Conservation (phyloP, 352 stramenopile genomes). For the Globisporangium spiculum region DNA sequence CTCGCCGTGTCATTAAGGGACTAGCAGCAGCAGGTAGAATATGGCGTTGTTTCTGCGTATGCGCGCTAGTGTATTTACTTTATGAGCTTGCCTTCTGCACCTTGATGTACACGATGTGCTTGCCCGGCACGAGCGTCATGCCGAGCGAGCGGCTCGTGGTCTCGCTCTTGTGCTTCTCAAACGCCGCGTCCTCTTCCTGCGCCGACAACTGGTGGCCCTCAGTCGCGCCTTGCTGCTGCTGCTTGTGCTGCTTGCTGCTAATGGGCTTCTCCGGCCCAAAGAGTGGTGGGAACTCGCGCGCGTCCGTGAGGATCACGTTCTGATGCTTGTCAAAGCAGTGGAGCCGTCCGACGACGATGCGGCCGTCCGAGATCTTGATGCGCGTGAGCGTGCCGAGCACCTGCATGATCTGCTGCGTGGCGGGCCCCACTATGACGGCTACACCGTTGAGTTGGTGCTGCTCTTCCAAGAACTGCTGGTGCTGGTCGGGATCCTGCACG, state of each 20-base stretch:
- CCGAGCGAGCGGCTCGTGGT: slow-evolving; percentile 48
- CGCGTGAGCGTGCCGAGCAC: slow-evolving; percentile 54
- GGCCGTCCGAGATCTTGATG: slow-evolving; percentile 69
- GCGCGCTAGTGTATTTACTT: neutral
- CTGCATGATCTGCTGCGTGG: slow-evolving; percentile 58
- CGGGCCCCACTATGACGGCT: slow-evolving; percentile 25
- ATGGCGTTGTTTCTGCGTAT: neutral
- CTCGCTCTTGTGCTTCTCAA: slow-evolving; percentile 22
- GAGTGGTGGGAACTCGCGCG: slow-evolving; percentile 55
- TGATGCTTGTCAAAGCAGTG: slow-evolving; percentile 85
- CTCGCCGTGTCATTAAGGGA: slow-evolving; percentile 24
- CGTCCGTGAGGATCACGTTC: slow-evolving; percentile 77
- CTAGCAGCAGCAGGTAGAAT: neutral
- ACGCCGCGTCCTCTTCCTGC: slow-evolving; percentile 16
- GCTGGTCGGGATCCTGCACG: slow-evolving; percentile 6
- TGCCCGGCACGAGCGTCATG: slow-evolving; percentile 74
- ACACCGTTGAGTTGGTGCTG: slow-evolving; percentile 9
- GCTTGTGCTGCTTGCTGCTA: neutral
- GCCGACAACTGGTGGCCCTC: slow-evolving; percentile 15
- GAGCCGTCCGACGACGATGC: slow-evolving; percentile 60
- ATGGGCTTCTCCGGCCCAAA: neutral
- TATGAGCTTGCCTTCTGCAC: slow-evolving; percentile 22
- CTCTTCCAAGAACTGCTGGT: slow-evolving; percentile 20
- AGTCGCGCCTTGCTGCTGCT: slow-evolving; percentile 22
- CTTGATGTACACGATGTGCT: slow-evolving; percentile 78